phyloP scores from a whole-genome alignment of 1,139 yeast genomes.

The Kodamaea arcana region DNA sequence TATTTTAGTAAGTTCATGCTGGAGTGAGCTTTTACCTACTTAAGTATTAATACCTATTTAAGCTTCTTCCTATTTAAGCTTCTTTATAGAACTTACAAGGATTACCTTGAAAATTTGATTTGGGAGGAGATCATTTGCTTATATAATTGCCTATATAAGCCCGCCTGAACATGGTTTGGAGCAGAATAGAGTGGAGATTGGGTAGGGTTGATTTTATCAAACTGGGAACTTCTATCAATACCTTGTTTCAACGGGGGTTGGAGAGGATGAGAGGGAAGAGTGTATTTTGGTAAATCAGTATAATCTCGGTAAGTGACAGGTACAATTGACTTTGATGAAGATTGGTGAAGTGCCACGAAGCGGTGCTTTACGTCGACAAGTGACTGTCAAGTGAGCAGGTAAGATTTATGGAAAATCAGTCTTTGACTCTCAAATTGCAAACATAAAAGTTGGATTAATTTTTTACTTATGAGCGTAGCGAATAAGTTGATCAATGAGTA shows the following conservation, averaged over 20 bases:
- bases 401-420: no score
- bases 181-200: slow-evolving; percentile 31
- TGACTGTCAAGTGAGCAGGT: no score
- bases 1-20: slow-evolving; percentile 16
- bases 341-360: no score
- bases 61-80: slow-evolving; percentile 26
- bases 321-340: no score
- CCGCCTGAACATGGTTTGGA: slow-evolving; percentile 18
- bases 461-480: no score
- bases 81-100: slow-evolving; percentile 40
- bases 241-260: slow-evolving; percentile 24
- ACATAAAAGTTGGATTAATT: no score
- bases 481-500: no score
- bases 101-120: slow-evolving; percentile 39
- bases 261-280: slow-evolving; percentile 25
- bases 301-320: no score
- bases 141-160: slow-evolving; percentile 40
- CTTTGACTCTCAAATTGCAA: no score
- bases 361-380: no score
- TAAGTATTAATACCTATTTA: no score
- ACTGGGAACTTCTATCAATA: slow-evolving; percentile 41
- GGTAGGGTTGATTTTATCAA: slow-evolving; percentile 37
- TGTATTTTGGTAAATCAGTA: slow-evolving; percentile 29
- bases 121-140: slow-evolving; percentile 44
- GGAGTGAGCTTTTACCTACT: no score